A percentile compares a stretch with the other conserved stretches of the same genome.
These are phyloP conservation scores for Plectosphaerella sp. DNA, from an alignment of 2,329 filamentous ascomycete species.

Conservation along the genomic window DNA sequence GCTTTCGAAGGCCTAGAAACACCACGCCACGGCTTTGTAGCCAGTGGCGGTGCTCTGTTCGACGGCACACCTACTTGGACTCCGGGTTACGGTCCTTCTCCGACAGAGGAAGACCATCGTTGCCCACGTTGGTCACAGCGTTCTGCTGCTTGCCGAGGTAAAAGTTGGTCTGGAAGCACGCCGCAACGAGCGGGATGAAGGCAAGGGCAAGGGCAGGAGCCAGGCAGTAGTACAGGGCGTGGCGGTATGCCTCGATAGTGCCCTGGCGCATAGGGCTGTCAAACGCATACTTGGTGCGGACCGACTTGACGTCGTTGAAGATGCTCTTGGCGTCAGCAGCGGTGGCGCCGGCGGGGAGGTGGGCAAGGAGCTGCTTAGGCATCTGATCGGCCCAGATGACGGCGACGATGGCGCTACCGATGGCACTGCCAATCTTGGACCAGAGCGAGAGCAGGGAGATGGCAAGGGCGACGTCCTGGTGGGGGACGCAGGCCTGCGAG, in stretches of 20 bases:
- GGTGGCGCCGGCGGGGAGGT: slow-evolving; percentile 15
- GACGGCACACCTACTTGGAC: neutral
- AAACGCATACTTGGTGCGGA: slow-evolving; percentile 10
- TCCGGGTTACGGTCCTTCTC: slow-evolving; percentile 7
- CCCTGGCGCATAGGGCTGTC: slow-evolving; percentile 12
- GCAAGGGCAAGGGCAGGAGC: slow-evolving; percentile 7
- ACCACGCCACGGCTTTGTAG: too few relatives aligned
- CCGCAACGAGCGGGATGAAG: slow-evolving; percentile 9
- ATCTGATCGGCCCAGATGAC: slow-evolving; percentile 14
- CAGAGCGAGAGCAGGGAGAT: slow-evolving; percentile 6
- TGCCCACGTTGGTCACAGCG: slow-evolving; percentile 8
- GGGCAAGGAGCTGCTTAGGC: slow-evolving; percentile 15
- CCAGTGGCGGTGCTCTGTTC: too few relatives aligned
- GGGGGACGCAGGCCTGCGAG: slow-evolving; percentile 6
- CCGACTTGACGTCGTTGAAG: slow-evolving; percentile 5
- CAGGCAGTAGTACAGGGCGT: slow-evolving; percentile 10
- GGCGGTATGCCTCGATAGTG: slow-evolving; percentile 11
- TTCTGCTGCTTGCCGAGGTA: slow-evolving; percentile 12
- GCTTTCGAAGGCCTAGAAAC: too few relatives aligned
- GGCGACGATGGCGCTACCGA: slow-evolving; percentile 7
- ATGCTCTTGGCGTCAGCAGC: slow-evolving; percentile 14
- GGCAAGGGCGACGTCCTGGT: slow-evolving; percentile 8
- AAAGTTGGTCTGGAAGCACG: slow-evolving; percentile 10
- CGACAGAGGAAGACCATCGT: slow-evolving; percentile 4
- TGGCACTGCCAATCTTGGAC: slow-evolving; percentile 9